Base-by-base conservation (phyloP, 2,329 filamentous ascomycete species). In the Fusarium miscanthi region DNA sequence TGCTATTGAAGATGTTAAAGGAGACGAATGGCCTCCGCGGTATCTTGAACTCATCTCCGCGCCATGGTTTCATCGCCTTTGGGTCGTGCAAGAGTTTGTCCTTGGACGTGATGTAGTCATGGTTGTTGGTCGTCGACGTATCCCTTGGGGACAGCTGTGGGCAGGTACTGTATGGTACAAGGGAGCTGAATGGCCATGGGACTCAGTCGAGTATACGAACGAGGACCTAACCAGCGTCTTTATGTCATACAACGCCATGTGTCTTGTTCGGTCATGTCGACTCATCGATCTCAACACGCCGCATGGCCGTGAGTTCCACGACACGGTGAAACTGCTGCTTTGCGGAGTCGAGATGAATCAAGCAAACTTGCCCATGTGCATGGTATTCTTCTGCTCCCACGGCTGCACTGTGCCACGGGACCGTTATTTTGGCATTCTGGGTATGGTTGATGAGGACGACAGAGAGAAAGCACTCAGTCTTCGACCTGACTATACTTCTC, bases 81-180 rank as follows among this genome's bases (percentile, higher is more conserved):
- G 66, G 66, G 53, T 69, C 13, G 31, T 69, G 4, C 66, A 69
- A 27, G 66, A 69, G 17, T 69, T 69, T n/a, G 31, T 69, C 13
- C 66, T 69, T 6, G 64, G 46, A 2, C 66, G 64, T 0, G 25
- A 69, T 17, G 64, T 49, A 6, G 16, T 19, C 13, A 58, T 69
- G 58, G 4, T 69, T 12, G 14, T 69, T 8, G 66, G 64, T 2
- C 66, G 23, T 14, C 45, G 46, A 17, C 19, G 17, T 8, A 11
- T 69, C 1, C 17, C 58, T 4, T 69, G 66, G 66, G 46, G 63
- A 7, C 40, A 30, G 11, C 21, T 69, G 8, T 63, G 58, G 43
- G 66, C 58, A 2, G 52, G 64, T 7, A 37, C 35, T 4, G 0
- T 35, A 14, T 6, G 4, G 7, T 69, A 63, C 2, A 31, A 21